Evolutionary conservation across 1,284 basidiomycete genomes (phyloP), one percentile per base, ranked within the genome.

Genomic region (Boletus mariae): DNA sequence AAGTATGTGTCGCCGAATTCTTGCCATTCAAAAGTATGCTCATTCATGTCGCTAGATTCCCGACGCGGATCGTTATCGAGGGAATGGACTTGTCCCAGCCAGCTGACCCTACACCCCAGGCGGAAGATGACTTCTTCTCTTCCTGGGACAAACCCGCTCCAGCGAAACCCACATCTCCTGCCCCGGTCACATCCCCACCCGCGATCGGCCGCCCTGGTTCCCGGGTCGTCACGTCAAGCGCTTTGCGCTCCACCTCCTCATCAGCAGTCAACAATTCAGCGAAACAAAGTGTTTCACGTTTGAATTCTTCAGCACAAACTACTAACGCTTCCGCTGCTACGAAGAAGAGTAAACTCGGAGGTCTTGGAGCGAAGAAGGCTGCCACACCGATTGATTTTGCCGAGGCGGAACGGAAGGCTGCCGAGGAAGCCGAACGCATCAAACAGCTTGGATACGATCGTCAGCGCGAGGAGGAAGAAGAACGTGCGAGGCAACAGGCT

Each of bases 51-150:
- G 23, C 28, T 61, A 93, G 90, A 61, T 90, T 83, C 66, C 90
- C 92, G 0, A 75, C 82, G 23, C 84, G 87, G 11, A 86, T 95
- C 47, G 73, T 83, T 50, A 80, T 95, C 35, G 94, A 96, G 31
- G 94, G 94, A 13, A 75, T 85, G 32, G 84, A 84, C 15, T 64
- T 77, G 1, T 53, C 73, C 3, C 59, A 74, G 20, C 60, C 73
- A 4, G 60, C 71, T 5, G 64, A 72, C 20, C 63, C 65, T 20
- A 66, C 74, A 0, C 69, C 72, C 5, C 78, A 78, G 42, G 76
- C 74, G 10, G 84, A 80, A 2, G 90, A 90, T 13, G 95, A 98
- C 71, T 99, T 98, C 71, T 98, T 98, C 74, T 87, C 92, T 51
- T 89, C 91, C 32, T 98, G 95, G 94, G 94, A 96, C 60, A 94